Percentiles rank a stretch among this genome's conserved stretches.
Conservation (phyloP, 441 rosid genomes). For the Brassica balearica region DNA sequence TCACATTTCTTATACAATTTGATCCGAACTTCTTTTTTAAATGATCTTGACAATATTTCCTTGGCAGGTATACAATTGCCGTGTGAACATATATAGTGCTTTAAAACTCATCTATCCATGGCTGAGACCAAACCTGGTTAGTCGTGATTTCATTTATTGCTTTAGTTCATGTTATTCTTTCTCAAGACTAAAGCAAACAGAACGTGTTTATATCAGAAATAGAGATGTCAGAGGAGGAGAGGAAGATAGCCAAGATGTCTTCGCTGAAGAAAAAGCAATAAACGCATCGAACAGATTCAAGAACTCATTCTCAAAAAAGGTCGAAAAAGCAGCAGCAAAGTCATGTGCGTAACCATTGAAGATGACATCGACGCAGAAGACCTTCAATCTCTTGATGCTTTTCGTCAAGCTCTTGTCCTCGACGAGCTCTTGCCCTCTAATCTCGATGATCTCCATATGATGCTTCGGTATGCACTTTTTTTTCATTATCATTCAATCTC, state of each 20-base stretch:
- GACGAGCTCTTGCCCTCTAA: slow-evolving; percentile 67
- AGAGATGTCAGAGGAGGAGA: slow-evolving; percentile 56
- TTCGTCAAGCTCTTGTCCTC: slow-evolving; percentile 65
- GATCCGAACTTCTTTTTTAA: neutral
- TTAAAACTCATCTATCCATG: slow-evolving; percentile 45
- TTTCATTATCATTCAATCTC: neutral
- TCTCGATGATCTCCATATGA: slow-evolving; percentile 67
- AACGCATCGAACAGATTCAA: slow-evolving; percentile 69
- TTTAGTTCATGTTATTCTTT: neutral
- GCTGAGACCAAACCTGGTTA: slow-evolving; percentile 47
- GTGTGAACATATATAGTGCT: slow-evolving; percentile 37
- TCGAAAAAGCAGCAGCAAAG: slow-evolving; percentile 49
- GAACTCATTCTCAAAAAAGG: slow-evolving; percentile 61
- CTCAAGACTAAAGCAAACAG: neutral
- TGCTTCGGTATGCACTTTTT: slow-evolving; percentile 50
- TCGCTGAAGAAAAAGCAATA: slow-evolving; percentile 72
- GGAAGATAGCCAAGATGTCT: slow-evolving; percentile 59
- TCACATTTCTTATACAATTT: neutral
- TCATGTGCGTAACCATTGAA: slow-evolving; percentile 55
- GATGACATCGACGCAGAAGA: slow-evolving; percentile 64
- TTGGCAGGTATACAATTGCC: slow-evolving; percentile 30
- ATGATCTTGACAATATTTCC: slow-evolving; percentile 18
- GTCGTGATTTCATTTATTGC: slow-evolving; percentile 9
- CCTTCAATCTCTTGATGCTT: slow-evolving; percentile 57
- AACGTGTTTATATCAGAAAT: slow-evolving; percentile 42